Evolutionary conservation across 139 green algal genomes (phyloP), one percentile per base, ranked within the genome.

Genomic region (Coelastrella sp.): DNA sequence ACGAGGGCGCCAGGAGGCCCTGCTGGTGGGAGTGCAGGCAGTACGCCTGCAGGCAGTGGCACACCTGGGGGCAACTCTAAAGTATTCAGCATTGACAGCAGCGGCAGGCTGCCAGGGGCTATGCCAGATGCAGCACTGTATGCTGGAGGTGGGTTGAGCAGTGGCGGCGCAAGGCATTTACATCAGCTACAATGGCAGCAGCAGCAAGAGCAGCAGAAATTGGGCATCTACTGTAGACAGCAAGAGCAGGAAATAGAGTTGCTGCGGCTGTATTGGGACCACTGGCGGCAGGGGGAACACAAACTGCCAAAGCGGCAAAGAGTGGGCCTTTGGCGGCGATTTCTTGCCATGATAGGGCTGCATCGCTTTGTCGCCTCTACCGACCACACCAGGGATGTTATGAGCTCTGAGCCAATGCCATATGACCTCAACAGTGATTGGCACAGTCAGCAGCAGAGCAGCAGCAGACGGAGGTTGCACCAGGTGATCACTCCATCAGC

Each of bases 181-280:
- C 82, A 79, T 15, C 82, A 88, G 65, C 15, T 17, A 27, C 82
- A 88, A 49, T 49, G 35, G 84, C 56, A 66, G 68, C 49, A 80
- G 68, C 84, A 88, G 84, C 84, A 88, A 8, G 35, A 27, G 84
- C 84, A 70, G 84, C 24, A 81, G 25, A 20, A 84, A 7, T 0
- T 27, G 22, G 78, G 35, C 35, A 49, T 49, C 35, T 1, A 3
- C 3, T 49, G 35, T 49, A 49, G 35, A 49, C 35, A 72, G 79
- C 57, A 70, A 19, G 56, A n/a, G 24, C 56, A 85, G 12, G 56
- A 63, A 7, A 20, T 25, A 57, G 57, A 85, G 58, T n/a, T 72
- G 60, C 27, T 60, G 60, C 56, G 59, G 24, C 35, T 78, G 60
- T 66, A 74, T 20, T 68, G 49, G 82, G 22, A 19, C 22, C 59